Percentiles rank a stretch among this genome's conserved stretches.
Conservation (phyloP, 2,329 filamentous ascomycete species). For the Colletotrichum limetticola region DNA sequence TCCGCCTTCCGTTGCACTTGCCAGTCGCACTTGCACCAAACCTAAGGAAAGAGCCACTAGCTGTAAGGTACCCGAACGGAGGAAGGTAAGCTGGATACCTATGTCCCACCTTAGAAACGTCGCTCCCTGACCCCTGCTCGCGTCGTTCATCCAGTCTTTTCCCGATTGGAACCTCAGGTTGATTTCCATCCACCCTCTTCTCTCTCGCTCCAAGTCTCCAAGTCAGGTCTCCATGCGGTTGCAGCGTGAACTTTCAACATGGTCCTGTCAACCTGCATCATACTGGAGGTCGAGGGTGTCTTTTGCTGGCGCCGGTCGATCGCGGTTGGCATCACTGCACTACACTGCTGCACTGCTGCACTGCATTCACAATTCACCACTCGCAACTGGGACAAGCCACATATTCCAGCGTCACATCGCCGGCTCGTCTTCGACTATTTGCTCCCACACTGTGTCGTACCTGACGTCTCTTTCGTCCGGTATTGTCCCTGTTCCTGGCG, state of each 20-base stretch:
- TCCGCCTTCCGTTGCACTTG: not conserved
- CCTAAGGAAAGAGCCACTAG: not conserved
- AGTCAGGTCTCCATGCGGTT: not conserved
- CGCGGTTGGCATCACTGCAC: not conserved
- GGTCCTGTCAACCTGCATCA: not conserved
- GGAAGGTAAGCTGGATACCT: not conserved
- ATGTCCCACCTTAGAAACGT: not conserved
- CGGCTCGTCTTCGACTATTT: not conserved
- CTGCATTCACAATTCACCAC: not conserved
- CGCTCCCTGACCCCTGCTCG: not conserved
- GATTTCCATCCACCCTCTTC: not conserved
- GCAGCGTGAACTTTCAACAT: not conserved
- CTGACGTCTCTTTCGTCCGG: not conserved
- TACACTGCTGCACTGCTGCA: conserved; percentile 6
- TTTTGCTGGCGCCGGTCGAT: conserved; percentile 3
- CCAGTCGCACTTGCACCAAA: not conserved
- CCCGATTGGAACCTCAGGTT: not conserved
- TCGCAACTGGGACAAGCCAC: not conserved
- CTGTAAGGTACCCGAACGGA: not conserved
- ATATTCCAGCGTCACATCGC: not conserved
- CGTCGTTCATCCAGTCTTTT: conserved; percentile 10
- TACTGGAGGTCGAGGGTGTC: not conserved
- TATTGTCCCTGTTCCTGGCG: conserved; percentile 22
- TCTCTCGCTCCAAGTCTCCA: not conserved
- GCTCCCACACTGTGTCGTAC: conserved; percentile 14